These are phyloP conservation scores for Monocercomonoides exilis DNA, from an alignment of 78 protist genomes.

Conservation along the genomic window DNA sequence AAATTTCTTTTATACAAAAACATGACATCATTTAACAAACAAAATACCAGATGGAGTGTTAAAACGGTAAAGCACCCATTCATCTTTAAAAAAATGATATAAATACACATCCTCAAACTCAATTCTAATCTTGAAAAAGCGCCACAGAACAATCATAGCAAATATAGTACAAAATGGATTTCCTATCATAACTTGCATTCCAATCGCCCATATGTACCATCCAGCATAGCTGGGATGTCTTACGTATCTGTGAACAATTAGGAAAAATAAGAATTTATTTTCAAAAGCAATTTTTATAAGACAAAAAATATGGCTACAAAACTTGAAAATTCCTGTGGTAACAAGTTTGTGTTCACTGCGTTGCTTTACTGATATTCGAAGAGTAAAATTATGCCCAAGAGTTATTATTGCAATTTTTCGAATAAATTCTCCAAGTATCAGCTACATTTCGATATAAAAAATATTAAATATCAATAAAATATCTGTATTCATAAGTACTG, in stretches of 20 bases:
- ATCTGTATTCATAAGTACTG: not conserved
- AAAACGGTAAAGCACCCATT: not conserved
- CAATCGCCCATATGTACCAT: slow-evolving; percentile 15
- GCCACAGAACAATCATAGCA: not conserved
- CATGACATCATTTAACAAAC: not conserved
- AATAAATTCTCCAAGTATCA: not conserved
- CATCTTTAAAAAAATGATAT: not conserved
- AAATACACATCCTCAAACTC: slow-evolving; percentile 15
- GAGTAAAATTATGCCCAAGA: slow-evolving; percentile 6
- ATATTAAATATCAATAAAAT: not conserved
- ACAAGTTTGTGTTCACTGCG: not conserved
- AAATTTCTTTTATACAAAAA: too few relatives aligned
- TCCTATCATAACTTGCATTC: not conserved
- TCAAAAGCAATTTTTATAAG: too few relatives aligned
- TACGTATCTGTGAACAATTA: not conserved
- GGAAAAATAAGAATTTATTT: not conserved
- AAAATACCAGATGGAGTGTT: not conserved
- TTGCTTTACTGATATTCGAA: not conserved
- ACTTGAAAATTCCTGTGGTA: slow-evolving; percentile 2
- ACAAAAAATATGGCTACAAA: too few relatives aligned
- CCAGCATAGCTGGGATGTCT: slow-evolving; percentile 19
- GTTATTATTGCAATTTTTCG: not conserved
- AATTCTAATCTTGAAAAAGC: slow-evolving; percentile 13
- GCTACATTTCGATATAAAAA: not conserved
- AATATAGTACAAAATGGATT: slow-evolving; percentile 2